Evolutionary conservation across 139 green algal genomes (phyloP), one percentile per base, ranked within the genome.

Genomic region (Coelastrella sp.): DNA sequence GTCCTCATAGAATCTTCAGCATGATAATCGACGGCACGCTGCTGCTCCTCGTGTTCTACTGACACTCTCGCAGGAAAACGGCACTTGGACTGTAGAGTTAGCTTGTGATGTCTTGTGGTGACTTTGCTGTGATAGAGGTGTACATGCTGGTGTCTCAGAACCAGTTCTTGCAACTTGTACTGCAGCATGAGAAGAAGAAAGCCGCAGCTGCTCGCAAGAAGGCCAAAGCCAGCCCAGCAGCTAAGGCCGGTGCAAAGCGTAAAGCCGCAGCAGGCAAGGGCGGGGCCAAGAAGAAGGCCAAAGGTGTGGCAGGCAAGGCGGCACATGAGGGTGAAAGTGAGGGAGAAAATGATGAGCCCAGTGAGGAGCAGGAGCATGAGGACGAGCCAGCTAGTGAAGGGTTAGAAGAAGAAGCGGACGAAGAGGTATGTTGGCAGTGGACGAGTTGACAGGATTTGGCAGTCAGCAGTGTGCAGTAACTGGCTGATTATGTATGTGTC

Each of bases 111-210:
- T n/a, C n/a, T n/a, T n/a, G n/a, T n/a, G n/a, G n/a, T n/a, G n/a
- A n/a, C n/a, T n/a, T n/a, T n/a, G n/a, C n/a, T n/a, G n/a, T n/a
- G n/a, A n/a, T n/a, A n/a, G n/a, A n/a, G n/a, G n/a, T n/a, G n/a
- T n/a, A n/a, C n/a, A n/a, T n/a, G n/a, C n/a, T n/a, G n/a, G n/a
- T n/a, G n/a, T n/a, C n/a, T n/a, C n/a, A n/a, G n/a, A n/a, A n/a
- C n/a, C n/a, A n/a, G n/a, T n/a, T n/a, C n/a, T 19, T 66, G 57
- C 57, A 53, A 30, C 30, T 15, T 50, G 2, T 6, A 23, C 2
- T 71, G 3, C 75, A 93, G 90, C 89, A 88, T 6, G 67, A 85
- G 2, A 92, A 92, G 76, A 94, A 93, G 83, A 94, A 89, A 86
- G 90, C 91, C 17, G 87, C 88, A 21, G 87, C 43, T 0, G 91